Conservation (phyloP, 106 monocot species). For the Allium cepa region DNA sequence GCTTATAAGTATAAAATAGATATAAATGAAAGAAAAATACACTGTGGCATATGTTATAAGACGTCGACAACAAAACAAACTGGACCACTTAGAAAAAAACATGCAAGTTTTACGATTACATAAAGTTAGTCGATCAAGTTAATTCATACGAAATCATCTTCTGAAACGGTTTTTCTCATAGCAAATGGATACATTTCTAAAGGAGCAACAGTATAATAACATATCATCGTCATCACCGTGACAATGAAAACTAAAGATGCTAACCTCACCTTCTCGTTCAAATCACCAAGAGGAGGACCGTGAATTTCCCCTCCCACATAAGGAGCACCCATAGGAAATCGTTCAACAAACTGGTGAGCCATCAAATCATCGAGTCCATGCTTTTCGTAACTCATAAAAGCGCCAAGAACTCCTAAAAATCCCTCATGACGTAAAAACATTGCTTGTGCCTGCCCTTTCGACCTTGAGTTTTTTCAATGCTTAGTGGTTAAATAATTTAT, state of each 20-base stretch:
- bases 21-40: too few species aligned
- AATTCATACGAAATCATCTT: too few species aligned
- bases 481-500: background rate
- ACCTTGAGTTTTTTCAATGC: constrained; percentile 31
- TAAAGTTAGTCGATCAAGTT: too few species aligned
- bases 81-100: too few species aligned
- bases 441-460: constrained; percentile 91
- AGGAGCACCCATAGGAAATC: constrained; percentile 95
- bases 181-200: too few species aligned
- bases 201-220: too few species aligned
- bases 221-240: too few species aligned
- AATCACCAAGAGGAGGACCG: constrained; percentile 77
- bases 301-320: constrained; percentile 78
- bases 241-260: background rate
- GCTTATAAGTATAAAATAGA: too few species aligned
- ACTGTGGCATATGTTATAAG: too few species aligned
- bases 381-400: constrained; percentile 98
- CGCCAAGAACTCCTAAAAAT: constrained; percentile 88
- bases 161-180: too few species aligned
- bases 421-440: constrained; percentile 99
- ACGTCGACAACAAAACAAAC: too few species aligned
- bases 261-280: constrained; percentile 82
- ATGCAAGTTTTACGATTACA: too few species aligned
- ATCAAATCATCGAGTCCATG: constrained; percentile 94
- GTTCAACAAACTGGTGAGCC: constrained; percentile 88